Percentiles rank a stretch among this genome's conserved stretches.
Evolutionary conservation across 75 land plant genomes (phyloP).

Genomic region (Cryptomeria japonica): DNA sequence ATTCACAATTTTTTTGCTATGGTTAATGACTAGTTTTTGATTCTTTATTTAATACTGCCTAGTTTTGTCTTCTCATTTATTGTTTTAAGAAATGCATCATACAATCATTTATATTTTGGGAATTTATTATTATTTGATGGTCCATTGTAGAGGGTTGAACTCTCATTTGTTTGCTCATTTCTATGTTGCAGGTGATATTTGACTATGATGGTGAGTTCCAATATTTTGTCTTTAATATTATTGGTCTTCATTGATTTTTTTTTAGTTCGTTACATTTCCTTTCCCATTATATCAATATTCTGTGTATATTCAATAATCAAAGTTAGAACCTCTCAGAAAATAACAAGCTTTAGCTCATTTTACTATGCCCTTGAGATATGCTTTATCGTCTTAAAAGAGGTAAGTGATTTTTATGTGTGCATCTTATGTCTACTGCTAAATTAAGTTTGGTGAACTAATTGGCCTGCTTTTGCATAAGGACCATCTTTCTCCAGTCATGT

Average conservation of each 20-base stretch:
- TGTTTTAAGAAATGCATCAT: neutral
- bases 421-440: neutral
- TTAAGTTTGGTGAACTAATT: neutral
- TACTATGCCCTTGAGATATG: neutral
- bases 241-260: neutral
- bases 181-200: slow-evolving; percentile 72
- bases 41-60: neutral
- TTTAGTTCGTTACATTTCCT: neutral
- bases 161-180: neutral
- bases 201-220: slow-evolving; percentile 79
- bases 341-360: no score
- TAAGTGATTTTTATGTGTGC: neutral
- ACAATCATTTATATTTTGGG: neutral
- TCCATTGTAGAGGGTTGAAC: neutral
- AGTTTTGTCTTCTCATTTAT: neutral
- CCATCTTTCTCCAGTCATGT: neutral
- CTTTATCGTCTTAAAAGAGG: neutral
- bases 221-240: neutral
- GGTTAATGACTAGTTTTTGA: no score
- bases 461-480: neutral
- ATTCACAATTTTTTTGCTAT: neutral
- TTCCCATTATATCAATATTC: neutral
- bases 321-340: no score
- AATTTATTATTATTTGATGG: neutral
- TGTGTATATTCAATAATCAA: neutral